Evolutionary conservation across 2,329 filamentous ascomycete species (phyloP).

Genomic region (Trichoderma polysporum): DNA sequence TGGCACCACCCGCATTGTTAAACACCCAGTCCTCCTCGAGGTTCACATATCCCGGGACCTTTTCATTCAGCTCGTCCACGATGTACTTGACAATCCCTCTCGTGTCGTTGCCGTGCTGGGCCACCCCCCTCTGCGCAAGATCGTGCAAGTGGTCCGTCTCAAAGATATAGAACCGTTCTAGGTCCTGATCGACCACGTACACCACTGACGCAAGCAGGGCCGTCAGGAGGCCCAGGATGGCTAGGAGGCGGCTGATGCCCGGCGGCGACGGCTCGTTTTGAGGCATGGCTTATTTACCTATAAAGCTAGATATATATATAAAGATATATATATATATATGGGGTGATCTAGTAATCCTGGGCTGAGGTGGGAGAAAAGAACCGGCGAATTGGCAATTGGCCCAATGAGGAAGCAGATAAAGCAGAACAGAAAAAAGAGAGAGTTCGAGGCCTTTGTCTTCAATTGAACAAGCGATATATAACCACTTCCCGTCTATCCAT

Average conservation of each 20-base stretch:
- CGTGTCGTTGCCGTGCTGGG: conserved; percentile 73
- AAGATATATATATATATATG: neutral
- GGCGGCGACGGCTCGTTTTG: conserved; percentile 25
- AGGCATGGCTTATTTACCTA: conserved; percentile 11
- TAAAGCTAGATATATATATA: neutral
- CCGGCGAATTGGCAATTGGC: neutral
- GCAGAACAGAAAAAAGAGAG: neutral
- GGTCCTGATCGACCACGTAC: conserved; percentile 58
- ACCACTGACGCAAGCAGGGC: conserved; percentile 55
- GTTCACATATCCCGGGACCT: conserved; percentile 59
- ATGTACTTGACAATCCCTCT: conserved; percentile 67
- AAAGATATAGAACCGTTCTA: conserved; percentile 74
- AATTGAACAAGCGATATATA: neutral
- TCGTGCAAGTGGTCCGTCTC: conserved; percentile 65
- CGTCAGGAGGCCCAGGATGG: conserved; percentile 52
- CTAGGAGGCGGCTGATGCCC: conserved; percentile 42
- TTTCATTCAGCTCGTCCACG: conserved; percentile 61
- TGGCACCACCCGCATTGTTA: conserved; percentile 87
- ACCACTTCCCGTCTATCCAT: neutral
- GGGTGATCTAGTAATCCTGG: neutral
- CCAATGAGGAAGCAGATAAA: neutral
- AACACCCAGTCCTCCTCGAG: conserved; percentile 81
- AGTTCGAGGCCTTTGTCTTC: neutral
- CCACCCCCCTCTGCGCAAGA: conserved; percentile 64
- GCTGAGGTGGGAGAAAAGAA: neutral